Evolutionary conservation across 116 monocot species (phyloP).

Genomic region (Zostera marina): DNA sequence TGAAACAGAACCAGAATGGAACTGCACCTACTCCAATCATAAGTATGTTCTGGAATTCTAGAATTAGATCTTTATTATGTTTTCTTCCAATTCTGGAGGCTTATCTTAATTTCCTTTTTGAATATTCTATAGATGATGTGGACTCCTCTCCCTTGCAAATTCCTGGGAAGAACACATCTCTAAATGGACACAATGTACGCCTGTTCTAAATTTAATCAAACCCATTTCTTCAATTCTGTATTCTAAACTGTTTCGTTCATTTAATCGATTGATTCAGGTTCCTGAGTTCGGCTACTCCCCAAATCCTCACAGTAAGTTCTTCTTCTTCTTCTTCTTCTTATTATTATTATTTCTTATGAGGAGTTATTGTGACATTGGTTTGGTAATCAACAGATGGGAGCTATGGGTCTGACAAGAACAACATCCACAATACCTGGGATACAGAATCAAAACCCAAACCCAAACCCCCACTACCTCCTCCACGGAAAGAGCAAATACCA

Average conservation of each 20-base stretch:
- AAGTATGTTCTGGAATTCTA: constrained; percentile 18
- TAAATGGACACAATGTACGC: constrained; percentile 12
- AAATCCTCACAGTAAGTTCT: constrained; percentile 19
- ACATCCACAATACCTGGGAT: constrained; percentile 14
- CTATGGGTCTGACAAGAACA: constrained; percentile 14
- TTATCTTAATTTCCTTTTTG: constrained; percentile 1
- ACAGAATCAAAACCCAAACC: constrained; percentile 12
- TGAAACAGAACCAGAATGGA: constrained; percentile 30
- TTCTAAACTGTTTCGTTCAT: neutral
- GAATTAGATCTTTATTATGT: neutral
- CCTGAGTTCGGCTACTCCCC: constrained; percentile 40
- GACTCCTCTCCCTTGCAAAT: constrained; percentile 40
- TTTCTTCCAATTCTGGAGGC: constrained; percentile 3
- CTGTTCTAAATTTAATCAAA: neutral
- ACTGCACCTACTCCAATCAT: constrained; percentile 28
- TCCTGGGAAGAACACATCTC: constrained; percentile 1
- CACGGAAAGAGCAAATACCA: constrained; percentile 7
- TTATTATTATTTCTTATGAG: neutral
- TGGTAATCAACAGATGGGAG: constrained; percentile 16
- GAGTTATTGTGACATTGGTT: neutral
- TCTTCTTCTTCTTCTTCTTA: neutral
- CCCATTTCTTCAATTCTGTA: neutral
- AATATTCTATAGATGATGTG: constrained; percentile 38
- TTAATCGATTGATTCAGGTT: constrained; percentile 18
- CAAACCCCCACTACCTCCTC: neutral